Base-by-base conservation (phyloP, 1,139 yeast species). In the Candida pseudoviswanathii region DNA sequence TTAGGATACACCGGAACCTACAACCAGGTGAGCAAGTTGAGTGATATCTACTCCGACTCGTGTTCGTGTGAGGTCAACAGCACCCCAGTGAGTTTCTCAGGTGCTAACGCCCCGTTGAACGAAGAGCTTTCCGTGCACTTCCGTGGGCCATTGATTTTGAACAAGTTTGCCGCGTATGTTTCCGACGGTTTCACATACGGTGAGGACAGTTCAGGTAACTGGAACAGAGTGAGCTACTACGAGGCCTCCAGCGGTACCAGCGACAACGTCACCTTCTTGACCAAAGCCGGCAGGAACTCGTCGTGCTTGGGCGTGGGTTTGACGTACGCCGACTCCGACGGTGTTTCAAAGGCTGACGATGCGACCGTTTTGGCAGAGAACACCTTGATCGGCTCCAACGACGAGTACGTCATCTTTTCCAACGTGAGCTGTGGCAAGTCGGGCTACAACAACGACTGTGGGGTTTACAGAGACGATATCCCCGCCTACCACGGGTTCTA, bases 401-500 rank as follows among this genome's bases (percentile, higher is more conserved):
- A 81, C 50, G 98, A 94, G 70, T 86, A 75, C 69, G 77, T 84
- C 62, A 88, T 92, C 65, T 87, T 89, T 72, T 79, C 96, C 43
- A 88, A 84, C 61, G 59, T 72, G 37, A 65, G 79, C 56, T 92
- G 98, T 76, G 73, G 66, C 7, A 66, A 64, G 32, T 73, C 81
- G 27, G 68, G 77, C 36, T 67, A 75, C 42, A 63, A 62, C 54
- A 78, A 78, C 53, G 86, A 82, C 63, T 92, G 99, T 78, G 97
- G 98, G 52, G 90, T 83, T 71, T 89, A 86, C 79, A 82, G 97
- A 72, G 68, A 71, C 2, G 94, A 85, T 45, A 89, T 86, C 55
- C 96, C 97, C 50, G 97, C 98, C 29, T 88, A 83, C 74, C 96
- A 91, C 63, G 98, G 98, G 27, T 94, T 86, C 65, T 86, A 84